phyloP scores from a whole-genome alignment of 208 protist genomes.

The Leishmania guyanensis region DNA sequence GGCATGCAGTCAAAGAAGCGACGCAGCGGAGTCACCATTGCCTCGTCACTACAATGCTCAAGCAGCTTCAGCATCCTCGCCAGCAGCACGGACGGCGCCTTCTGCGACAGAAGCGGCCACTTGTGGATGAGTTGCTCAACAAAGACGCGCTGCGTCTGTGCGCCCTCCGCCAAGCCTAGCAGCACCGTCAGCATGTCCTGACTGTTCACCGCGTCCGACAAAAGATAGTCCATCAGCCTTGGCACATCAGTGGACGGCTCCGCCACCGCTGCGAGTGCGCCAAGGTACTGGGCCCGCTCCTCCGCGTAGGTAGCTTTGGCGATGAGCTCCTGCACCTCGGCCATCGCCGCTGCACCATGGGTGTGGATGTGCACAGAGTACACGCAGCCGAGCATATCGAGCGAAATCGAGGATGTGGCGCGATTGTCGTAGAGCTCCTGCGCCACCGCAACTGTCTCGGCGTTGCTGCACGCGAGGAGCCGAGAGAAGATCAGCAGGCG shows the following conservation, averaged over 20 bases:
- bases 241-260: constrained; percentile 33
- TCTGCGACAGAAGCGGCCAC: constrained; percentile 47
- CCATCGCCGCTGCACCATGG: constrained; percentile 41
- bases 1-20: constrained; percentile 31
- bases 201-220: constrained; percentile 67
- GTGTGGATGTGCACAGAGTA: constrained; percentile 46
- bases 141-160: constrained; percentile 32
- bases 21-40: constrained; percentile 43
- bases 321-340: constrained; percentile 52
- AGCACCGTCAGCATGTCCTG: constrained; percentile 70
- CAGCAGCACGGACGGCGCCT: constrained; percentile 55
- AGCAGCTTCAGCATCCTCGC: constrained; percentile 54
- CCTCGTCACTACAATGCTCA: constrained; percentile 40
- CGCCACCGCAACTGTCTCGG: constrained; percentile 35
- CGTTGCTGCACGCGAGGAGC: constrained; percentile 41
- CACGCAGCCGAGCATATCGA: constrained; percentile 52
- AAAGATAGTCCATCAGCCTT: constrained; percentile 57
- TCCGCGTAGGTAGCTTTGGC: constrained; percentile 44
- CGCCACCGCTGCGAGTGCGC: constrained; percentile 43
- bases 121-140: constrained; percentile 40
- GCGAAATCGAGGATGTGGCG: constrained; percentile 38
- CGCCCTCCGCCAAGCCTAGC: constrained; percentile 36
- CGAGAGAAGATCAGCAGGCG: constrained; percentile 50
- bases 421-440: constrained; percentile 46
- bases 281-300: constrained; percentile 59